phyloP scores from a whole-genome alignment of 768 basidiomycete species.

The Boletus barrowsii region DNA sequence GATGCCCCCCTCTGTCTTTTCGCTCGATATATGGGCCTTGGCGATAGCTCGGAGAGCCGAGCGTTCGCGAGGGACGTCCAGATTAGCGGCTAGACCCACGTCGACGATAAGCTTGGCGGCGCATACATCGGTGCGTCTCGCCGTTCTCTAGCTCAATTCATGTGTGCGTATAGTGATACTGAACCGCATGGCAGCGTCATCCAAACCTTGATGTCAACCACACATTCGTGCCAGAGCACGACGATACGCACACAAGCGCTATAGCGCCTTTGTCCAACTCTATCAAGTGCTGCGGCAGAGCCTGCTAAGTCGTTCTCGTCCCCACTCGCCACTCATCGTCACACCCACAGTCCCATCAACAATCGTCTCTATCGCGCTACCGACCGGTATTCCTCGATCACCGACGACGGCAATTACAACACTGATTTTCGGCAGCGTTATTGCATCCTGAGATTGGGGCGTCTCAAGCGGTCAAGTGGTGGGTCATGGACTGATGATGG shows the following conservation, averaged over 20 bases:
- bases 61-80: conserved; percentile 64
- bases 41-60: conserved; percentile 51
- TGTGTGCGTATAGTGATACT: not conserved
- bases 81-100: conserved; percentile 69
- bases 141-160: not conserved
- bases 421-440: conserved; percentile 62
- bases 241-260: conserved; percentile 61
- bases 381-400: conserved; percentile 66
- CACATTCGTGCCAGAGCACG: conserved; percentile 42
- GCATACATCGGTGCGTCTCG: conserved; percentile 59
- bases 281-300: conserved; percentile 44
- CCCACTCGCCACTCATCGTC: not conserved
- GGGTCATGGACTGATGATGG: conserved; percentile 50
- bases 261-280: conserved; percentile 61
- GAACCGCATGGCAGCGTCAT: conserved; percentile 32
- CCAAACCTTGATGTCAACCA: no score
- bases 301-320: not conserved
- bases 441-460: conserved; percentile 72
- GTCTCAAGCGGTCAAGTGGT: conserved; percentile 53
- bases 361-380: conserved; percentile 61
- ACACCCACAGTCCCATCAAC: conserved; percentile 39
- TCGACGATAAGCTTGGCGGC: conserved; percentile 60
- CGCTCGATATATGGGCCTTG: conserved; percentile 69
- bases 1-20: conserved; percentile 56
- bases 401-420: conserved; percentile 56